These are phyloP conservation scores for Plantago elongata DNA, from an alignment of 257 asterid genomes.

Conservation along the genomic window DNA sequence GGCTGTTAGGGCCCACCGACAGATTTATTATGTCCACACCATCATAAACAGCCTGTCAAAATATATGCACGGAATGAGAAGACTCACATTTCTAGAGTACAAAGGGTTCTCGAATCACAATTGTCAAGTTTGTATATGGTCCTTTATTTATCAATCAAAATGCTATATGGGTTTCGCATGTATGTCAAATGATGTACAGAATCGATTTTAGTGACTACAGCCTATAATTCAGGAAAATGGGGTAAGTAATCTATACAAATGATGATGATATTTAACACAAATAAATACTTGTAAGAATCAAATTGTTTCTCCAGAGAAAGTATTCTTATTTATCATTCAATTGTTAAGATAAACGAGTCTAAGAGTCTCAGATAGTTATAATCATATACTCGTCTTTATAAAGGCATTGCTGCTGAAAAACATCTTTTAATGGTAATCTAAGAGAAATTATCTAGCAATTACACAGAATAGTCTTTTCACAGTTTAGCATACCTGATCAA, in stretches of 20 bases:
- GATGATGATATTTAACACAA: background rate
- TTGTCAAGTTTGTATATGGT: background rate
- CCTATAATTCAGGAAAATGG: background rate
- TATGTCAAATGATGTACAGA: background rate
- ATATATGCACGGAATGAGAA: conserved; percentile 24
- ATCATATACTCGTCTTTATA: too few relatives aligned
- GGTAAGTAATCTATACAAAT: background rate
- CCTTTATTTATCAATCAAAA: background rate
- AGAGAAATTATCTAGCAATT: too few relatives aligned
- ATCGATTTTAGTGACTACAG: background rate
- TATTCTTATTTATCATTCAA: too few relatives aligned
- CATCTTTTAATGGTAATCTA: background rate
- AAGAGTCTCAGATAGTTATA: too few relatives aligned
- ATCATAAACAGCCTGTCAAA: conserved; percentile 87
- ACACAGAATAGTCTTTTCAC: background rate
- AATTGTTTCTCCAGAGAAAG: too few relatives aligned
- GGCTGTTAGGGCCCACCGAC: conserved; percentile 98
- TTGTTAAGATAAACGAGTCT: too few relatives aligned
- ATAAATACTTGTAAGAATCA: too few relatives aligned
- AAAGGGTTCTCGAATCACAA: conserved; percentile 7
- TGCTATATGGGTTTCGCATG: background rate
- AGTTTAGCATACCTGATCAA: conserved; percentile 75
- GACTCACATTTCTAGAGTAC: conserved; percentile 5
- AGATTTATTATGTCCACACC: conserved; percentile 96
- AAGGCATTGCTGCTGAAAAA: too few relatives aligned